phyloP scores from a whole-genome alignment of 306 rosid genomes.

The Citrullus amarus region DNA sequence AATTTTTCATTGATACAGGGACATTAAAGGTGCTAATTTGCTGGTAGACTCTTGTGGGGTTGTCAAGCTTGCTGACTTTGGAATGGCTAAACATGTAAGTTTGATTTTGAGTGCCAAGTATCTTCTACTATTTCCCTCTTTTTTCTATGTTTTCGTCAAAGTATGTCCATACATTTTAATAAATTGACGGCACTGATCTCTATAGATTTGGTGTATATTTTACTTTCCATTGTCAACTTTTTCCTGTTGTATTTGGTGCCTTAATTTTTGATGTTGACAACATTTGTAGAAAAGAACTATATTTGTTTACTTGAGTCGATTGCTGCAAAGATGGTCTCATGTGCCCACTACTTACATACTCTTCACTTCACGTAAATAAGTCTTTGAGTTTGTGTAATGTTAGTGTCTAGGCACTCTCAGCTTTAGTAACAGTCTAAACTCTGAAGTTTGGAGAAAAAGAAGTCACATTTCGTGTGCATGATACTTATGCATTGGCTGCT shows the following conservation, averaged over 20 bases:
- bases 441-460: neutral
- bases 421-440: neutral
- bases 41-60: constrained; percentile 91
- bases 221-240: neutral
- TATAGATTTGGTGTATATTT: neutral
- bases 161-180: neutral
- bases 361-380: neutral
- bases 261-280: neutral
- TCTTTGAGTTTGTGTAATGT: neutral
- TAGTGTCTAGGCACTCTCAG: neutral
- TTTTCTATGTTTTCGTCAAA: neutral
- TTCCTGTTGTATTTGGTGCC: neutral
- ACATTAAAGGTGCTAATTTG: constrained; percentile 94
- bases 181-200: neutral
- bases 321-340: neutral
- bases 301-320: neutral
- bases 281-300: neutral
- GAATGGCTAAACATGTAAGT: constrained; percentile 97
- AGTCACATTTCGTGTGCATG: neutral
- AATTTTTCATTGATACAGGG: constrained; percentile 32
- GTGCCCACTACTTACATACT: neutral
- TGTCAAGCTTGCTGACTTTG: constrained; percentile 96
- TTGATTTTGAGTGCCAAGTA: neutral
- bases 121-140: neutral
- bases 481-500: neutral